Evolutionary conservation across 2,329 filamentous ascomycete species (phyloP), one percentile per base, ranked within the genome.

Genomic region (Fusarium humuli): DNA sequence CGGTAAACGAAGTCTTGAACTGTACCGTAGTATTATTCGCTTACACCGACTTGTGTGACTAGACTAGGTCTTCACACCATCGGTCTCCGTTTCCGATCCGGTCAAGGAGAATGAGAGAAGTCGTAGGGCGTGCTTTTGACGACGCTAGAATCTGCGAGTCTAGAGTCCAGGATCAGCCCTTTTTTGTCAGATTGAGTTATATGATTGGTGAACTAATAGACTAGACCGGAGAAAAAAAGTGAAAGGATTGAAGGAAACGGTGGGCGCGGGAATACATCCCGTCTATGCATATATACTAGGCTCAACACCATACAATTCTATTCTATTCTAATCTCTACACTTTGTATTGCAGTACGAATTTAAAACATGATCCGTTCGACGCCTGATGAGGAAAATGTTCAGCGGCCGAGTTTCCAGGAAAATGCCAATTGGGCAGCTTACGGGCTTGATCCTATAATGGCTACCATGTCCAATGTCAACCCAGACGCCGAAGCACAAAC

Each of bases 361-460:
- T n/a, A 1, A 32, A 44, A 25, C 9, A 71, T 69, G 68, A 30
- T 50, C 22, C 34, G 20, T 18, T 41, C 52, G 13, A 32, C 16
- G 16, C n/a, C 22, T 1, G 47, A 42, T 4, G 55, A 57, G 9
- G 52, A 56, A 25, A 54, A 42, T 30, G 7, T 13, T 6, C 41
- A 34, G 29, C 41, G 25, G 18, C 41, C 45, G 5, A 25, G 49
- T 34, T 23, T 34, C 11, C 63, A 55, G 18, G 63, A 69, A 16
- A 64, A 56, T 29, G 37, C 40, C 23, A 59, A 57, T 18, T 67
- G 58, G 55, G 68, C 64, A 7, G 61, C 67, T 34, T 61, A 48
- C n/a, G 72, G 67, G 11, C 63, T 70, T 18, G 67, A 73, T 50
- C 61, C 72, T n/a, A 62, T 64, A 46, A 60, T 46, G 34, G 55